Percentiles rank a stretch among this genome's conserved stretches.
Conservation (phyloP, 176 grass and related monocot genomes). For the Rhynchospora breviuscula region DNA sequence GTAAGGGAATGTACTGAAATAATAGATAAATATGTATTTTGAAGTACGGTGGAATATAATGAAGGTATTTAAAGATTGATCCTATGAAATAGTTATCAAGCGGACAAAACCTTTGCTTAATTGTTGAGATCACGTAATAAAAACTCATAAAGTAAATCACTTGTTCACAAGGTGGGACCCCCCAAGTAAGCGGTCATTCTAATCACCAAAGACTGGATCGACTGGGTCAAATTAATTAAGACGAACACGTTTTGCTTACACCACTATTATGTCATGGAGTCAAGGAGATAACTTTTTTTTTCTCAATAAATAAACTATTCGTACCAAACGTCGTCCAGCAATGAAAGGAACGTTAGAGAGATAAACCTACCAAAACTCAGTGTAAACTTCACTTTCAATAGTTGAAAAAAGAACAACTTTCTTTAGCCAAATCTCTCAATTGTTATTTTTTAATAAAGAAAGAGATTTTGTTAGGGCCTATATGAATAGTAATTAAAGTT, state of each 20-base stretch:
- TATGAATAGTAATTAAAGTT: no score
- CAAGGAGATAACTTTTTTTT: background rate
- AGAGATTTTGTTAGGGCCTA: background rate
- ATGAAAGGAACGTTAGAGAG: background rate
- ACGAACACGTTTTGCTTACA: conserved; percentile 19
- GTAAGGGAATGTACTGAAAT: no score
- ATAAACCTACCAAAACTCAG: background rate
- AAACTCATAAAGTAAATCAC: background rate
- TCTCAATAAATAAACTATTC: background rate
- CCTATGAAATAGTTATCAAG: no score
- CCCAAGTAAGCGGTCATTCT: background rate
- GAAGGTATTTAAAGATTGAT: no score
- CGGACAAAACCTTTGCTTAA: no score
- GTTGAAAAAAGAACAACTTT: background rate
- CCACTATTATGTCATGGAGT: conserved; percentile 17
- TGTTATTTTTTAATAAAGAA: background rate
- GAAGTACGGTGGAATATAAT: no score
- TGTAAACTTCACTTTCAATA: background rate
- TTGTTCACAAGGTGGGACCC: background rate
- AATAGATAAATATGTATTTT: no score
- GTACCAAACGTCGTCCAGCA: conserved; percentile 24
- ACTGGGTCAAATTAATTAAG: background rate
- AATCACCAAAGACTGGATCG: background rate
- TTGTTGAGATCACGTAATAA: background rate
- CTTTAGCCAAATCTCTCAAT: background rate